phyloP scores from a whole-genome alignment of 176 grass and related monocot species.

The Typha latifolia region DNA sequence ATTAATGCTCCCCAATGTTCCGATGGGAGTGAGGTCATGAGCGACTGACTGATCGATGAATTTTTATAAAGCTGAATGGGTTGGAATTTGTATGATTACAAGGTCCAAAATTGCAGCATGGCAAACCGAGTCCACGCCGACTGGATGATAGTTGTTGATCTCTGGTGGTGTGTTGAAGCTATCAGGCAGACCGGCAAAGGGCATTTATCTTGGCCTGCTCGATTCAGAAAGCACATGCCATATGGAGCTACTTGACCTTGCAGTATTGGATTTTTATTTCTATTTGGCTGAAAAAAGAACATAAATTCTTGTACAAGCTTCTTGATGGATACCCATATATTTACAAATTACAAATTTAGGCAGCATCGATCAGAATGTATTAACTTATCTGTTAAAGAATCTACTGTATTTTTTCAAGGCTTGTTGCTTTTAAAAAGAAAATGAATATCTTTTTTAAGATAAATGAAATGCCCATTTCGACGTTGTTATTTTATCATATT shows the following conservation, averaged over 20 bases:
- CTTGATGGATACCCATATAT: not conserved
- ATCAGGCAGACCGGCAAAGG: no score
- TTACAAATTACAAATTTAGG: not conserved
- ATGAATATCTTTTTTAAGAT: no score
- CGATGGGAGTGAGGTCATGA: conserved; percentile 69
- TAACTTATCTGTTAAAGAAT: not conserved
- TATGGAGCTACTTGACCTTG: no score
- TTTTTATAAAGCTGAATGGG: not conserved
- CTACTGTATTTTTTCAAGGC: not conserved
- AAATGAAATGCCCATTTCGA: no score
- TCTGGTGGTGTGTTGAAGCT: no score
- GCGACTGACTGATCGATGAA: conserved; percentile 24
- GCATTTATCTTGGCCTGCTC: no score
- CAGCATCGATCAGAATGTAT: not conserved
- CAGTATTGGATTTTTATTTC: no score
- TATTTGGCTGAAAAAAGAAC: not conserved
- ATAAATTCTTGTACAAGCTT: not conserved
- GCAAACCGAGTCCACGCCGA: not conserved
- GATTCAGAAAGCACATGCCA: no score
- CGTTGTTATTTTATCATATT: no score
- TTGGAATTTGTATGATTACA: not conserved
- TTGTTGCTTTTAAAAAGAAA: no score
- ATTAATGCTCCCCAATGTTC: conserved; percentile 58
- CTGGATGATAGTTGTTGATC: no score
- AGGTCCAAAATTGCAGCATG: not conserved